These are phyloP conservation scores for Calonectria fujianensis DNA, from an alignment of 2,329 filamentous ascomycete species.

Conservation along the genomic window DNA sequence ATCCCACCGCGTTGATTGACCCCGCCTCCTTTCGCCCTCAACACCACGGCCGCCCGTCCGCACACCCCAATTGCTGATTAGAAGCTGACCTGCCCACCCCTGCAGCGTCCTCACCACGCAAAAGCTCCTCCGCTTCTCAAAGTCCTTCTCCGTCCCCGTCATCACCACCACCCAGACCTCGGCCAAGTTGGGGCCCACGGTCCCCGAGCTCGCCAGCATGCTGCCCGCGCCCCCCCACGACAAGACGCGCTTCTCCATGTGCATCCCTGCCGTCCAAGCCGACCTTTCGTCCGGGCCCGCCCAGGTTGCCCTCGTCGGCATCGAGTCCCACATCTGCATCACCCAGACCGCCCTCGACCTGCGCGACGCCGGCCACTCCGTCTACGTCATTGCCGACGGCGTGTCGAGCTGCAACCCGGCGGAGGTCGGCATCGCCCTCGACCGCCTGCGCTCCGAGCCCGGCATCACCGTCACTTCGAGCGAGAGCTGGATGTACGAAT, in stretches of 20 bases:
- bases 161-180: slow-evolving; percentile 91
- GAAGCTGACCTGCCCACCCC: slow-evolving; percentile 13
- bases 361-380: slow-evolving; percentile 82
- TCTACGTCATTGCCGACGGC: slow-evolving; percentile 92
- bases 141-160: slow-evolving; percentile 83
- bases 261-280: slow-evolving; percentile 78
- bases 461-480: slow-evolving; percentile 89
- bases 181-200: slow-evolving; percentile 85
- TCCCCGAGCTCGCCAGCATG: slow-evolving; percentile 78
- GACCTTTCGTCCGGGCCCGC: slow-evolving; percentile 60
- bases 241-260: slow-evolving; percentile 95
- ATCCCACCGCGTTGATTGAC: not conserved
- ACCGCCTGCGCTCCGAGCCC: slow-evolving; percentile 79
- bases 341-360: slow-evolving; percentile 94
- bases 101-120: slow-evolving; percentile 77
- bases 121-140: slow-evolving; percentile 80
- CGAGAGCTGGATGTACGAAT: slow-evolving; percentile 93
- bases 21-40: slow-evolving; percentile 24
- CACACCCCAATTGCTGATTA: slow-evolving; percentile 8
- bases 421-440: slow-evolving; percentile 87
- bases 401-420: slow-evolving; percentile 91
- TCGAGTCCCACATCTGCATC: slow-evolving; percentile 95
- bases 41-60: slow-evolving; percentile 32
- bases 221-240: slow-evolving; percentile 78
- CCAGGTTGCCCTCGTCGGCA: slow-evolving; percentile 88